Base-by-base conservation (phyloP, 768 basidiomycete genomes). In the Serendipita sp. region DNA sequence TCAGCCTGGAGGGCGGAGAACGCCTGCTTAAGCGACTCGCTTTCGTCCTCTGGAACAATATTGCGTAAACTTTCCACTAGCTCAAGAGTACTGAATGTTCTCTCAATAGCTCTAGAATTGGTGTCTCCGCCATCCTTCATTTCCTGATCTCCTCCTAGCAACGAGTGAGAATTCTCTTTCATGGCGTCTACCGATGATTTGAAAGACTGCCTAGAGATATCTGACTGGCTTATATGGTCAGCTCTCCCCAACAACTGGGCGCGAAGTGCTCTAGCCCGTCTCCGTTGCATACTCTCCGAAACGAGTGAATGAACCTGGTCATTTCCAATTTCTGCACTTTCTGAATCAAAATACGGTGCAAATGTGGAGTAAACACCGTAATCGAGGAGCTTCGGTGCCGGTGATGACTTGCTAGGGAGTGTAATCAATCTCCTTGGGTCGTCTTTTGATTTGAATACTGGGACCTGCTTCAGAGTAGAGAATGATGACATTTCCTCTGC, bases 341-440 rank as follows among this genome's bases (percentile, higher is more conserved):
- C 85, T 68, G 88, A 85, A 66, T 89, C 86, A 71, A 88, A 91
- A 8, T 78, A 76, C 0, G 89, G 89, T 0, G 89, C 89, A 73
- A 91, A 91, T 70, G 81, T 85, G 4, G 88, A 74, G 69, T 78
- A 86, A 11, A 79, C 78, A 0, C 89, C 90, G 70, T 91, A 91
- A 72, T 92, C 86, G 4, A 92, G 76, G 35, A 68, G 76, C 0
- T 77, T 72, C 1, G 80, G 79, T 28, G 78, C 72, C 47, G 63
- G 48, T 63, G 18, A 51, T 46, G 44, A 48, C 58, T 23, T 67
- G 62, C 44, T 23, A 36, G 38, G 65, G n/a, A 15, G 52, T 2
- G 11, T 60, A 10, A 60, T 34, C 11, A 30, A 60, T n/a, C 34
- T 32, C 35, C 36, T 3, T n/a, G 56, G 34, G 16, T 60, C 56